A percentile compares a stretch with the other conserved stretches of the same genome.
Evolutionary conservation across 176 grass and related monocot genomes (phyloP).

Genomic region (Guadua angustifolia): DNA sequence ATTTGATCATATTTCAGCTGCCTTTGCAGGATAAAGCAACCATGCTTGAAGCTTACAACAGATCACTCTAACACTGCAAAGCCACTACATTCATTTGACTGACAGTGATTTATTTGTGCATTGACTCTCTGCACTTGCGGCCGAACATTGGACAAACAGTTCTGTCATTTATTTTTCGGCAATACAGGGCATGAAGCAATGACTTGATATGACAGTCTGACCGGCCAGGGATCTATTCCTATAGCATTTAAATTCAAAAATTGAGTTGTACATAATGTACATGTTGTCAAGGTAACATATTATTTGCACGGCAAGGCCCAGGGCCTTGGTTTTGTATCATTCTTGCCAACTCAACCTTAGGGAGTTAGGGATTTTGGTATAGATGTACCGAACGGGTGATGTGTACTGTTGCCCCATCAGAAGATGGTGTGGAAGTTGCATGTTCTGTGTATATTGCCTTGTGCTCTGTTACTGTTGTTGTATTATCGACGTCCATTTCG

Average conservation of each 20-base stretch:
- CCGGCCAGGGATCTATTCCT: background rate
- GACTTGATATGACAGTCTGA: constrained; percentile 37
- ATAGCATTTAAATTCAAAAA: constrained; percentile 33
- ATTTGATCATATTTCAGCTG: constrained; percentile 49
- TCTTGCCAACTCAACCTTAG: constrained; percentile 36
- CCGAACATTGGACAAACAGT: constrained; percentile 40
- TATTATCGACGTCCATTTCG: background rate
- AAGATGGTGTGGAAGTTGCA: background rate
- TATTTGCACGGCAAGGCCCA: constrained; percentile 46
- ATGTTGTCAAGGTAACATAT: constrained; percentile 50
- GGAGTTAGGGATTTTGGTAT: constrained; percentile 51
- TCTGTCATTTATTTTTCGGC: constrained; percentile 38
- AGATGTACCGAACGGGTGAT: constrained; percentile 15
- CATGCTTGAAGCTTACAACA: constrained; percentile 74
- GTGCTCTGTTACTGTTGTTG: background rate
- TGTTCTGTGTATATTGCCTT: background rate
- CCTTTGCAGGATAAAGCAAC: constrained; percentile 76
- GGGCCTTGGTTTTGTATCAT: constrained; percentile 53
- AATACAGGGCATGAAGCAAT: constrained; percentile 21
- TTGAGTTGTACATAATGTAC: constrained; percentile 56
- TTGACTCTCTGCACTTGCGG: constrained; percentile 37
- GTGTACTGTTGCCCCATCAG: constrained; percentile 8
- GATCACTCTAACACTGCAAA: constrained; percentile 56
- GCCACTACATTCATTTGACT: constrained; percentile 46
- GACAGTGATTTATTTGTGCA: constrained; percentile 46